These are phyloP conservation scores for Danielia oregonensis DNA, from an alignment of 805 yeast species.

Conservation along the genomic window DNA sequence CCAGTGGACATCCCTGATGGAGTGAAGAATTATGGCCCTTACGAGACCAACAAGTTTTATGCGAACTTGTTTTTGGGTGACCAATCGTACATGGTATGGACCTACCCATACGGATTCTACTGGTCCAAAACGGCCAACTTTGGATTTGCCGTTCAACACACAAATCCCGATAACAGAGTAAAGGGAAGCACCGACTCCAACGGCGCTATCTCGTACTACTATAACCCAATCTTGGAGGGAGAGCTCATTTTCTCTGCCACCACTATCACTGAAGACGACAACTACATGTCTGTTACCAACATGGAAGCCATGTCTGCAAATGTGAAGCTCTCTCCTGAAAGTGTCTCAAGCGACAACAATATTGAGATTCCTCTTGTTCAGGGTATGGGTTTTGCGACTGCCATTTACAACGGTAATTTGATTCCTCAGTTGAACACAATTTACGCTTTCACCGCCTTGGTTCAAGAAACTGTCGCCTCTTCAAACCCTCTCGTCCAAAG, in stretches of 20 bases:
- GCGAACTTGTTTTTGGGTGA: constrained; percentile 56
- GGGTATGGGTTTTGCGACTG: constrained; percentile 59
- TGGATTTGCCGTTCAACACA: constrained; percentile 65
- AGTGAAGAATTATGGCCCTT: constrained; percentile 42
- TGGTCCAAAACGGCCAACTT: constrained; percentile 43
- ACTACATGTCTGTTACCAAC: constrained; percentile 43
- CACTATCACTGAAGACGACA: constrained; percentile 35
- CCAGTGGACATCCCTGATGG: constrained; percentile 41
- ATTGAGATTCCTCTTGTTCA: constrained; percentile 51
- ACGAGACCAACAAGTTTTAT: constrained; percentile 75
- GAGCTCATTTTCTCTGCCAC: constrained; percentile 56
- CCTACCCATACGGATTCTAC: constrained; percentile 66
- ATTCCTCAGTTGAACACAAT: constrained; percentile 39
- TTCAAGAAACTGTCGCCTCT: neutral
- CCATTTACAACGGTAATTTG: constrained; percentile 48
- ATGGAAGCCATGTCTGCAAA: constrained; percentile 31
- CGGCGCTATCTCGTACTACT: constrained; percentile 45
- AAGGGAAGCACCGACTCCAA: constrained; percentile 47
- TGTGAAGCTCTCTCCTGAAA: constrained; percentile 16
- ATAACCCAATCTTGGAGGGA: constrained; percentile 53
- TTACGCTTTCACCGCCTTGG: constrained; percentile 2
- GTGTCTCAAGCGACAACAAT: constrained; percentile 22
- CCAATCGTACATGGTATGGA: constrained; percentile 53
- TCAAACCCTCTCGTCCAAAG: constrained; percentile 17
- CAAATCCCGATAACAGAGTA: constrained; percentile 39